Evolutionary conservation across 306 rosid genomes (phyloP), one percentile per base, ranked within the genome.

Genomic region (Cucurbita pepo): DNA sequence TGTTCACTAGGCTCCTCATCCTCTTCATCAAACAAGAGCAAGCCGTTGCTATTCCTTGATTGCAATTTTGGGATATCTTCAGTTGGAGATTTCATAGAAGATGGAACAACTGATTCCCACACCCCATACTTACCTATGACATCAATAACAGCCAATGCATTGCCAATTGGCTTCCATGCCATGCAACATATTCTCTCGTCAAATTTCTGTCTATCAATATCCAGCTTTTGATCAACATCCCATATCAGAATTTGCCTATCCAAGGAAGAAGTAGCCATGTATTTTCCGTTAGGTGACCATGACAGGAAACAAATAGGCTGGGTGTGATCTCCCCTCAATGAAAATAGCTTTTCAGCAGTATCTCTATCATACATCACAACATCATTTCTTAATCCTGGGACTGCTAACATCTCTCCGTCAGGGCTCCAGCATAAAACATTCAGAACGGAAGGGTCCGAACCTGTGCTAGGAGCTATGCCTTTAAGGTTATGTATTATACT

Each of bases 281-380:
- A 94, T 78, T 89, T 88, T 0, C 97, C 97, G 69, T 94, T 94
- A 13, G 99, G 99, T 11, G 99, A 94, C 99, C 99, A 91, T 45
- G 95, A 81, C 88, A 94, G 80, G 82, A 77, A 89, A 82, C 99
- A 94, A 72, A 94, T 73, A 40, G 96, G 86, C 47, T 89, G 86
- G 13, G 72, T 54, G 51, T 94, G 99, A 76, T 94, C 97, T 8
- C 97, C 99, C 72, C 85, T 91, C 81, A 94, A 78, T 10, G 95
- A 80, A 77, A 88, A 91, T 74, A 90, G 69, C 77, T 87, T 91
- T 64, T 91, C 99, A 38, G 96, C 96, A 1, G 99, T 90, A 76
- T 94, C 96, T 82, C 97, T 87, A 70, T 94, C 99, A 77, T 90
- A 94, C 83, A 94, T 81, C 19, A 91, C 97, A 13, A 94, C 95